Evolutionary conservation across 2,329 filamentous ascomycete genomes (phyloP).

Genomic region (Sclerotinia borealis): DNA sequence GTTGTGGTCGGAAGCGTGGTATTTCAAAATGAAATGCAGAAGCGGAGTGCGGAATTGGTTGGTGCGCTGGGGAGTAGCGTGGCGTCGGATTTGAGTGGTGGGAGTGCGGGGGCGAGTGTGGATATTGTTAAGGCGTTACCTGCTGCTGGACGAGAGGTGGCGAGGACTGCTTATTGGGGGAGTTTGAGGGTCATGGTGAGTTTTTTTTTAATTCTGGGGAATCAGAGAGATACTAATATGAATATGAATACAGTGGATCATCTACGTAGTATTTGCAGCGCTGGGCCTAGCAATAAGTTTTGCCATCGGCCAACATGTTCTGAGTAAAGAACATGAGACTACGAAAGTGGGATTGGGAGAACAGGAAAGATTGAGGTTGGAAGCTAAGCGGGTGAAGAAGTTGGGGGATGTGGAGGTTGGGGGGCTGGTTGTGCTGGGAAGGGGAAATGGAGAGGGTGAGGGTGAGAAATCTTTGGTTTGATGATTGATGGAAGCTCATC

Average conservation of each 20-base stretch:
- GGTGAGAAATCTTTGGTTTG: background rate
- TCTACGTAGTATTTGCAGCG: constrained; percentile 28
- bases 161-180: constrained; percentile 21
- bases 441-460: constrained; percentile 9
- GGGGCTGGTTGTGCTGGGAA: background rate
- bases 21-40: constrained; percentile 42
- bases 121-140: constrained; percentile 24
- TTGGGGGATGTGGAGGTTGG: background rate
- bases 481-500: background rate
- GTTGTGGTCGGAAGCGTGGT: constrained; percentile 45
- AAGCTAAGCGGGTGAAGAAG: constrained; percentile 19
- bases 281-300: constrained; percentile 36
- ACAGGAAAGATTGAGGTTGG: constrained; percentile 22
- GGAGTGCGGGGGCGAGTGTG: constrained; percentile 27
- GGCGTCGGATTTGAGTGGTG: constrained; percentile 24
- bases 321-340: constrained; percentile 46
- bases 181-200: constrained; percentile 27
- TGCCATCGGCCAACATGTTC: constrained; percentile 39
- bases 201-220: too few species aligned
- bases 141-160: constrained; percentile 20
- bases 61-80: constrained; percentile 21
- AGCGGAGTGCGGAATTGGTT: constrained; percentile 19
- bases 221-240: background rate
- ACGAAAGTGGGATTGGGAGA: constrained; percentile 41
- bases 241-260: constrained; percentile 23